These are phyloP conservation scores for Zizania palustris DNA, from an alignment of 202 grass and related monocot genomes.

Conservation along the genomic window DNA sequence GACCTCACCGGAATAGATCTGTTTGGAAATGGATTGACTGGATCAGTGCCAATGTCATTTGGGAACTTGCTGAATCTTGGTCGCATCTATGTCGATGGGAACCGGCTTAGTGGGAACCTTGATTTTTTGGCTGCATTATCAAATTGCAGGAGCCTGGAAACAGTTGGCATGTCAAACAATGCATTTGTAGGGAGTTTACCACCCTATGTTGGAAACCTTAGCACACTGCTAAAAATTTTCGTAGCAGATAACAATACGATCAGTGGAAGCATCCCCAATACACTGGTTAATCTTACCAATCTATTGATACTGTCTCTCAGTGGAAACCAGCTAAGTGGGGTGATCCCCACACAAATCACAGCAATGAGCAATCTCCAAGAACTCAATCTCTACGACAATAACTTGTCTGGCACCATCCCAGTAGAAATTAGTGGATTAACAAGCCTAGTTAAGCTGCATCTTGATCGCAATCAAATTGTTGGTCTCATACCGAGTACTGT, in stretches of 20 bases:
- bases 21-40: constrained; percentile 27
- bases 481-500: constrained; percentile 54
- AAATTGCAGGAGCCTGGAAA: constrained; percentile 44
- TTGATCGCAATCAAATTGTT: constrained; percentile 43
- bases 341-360: constrained; percentile 47
- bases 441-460: constrained; percentile 36
- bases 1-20: constrained; percentile 33
- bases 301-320: constrained; percentile 33
- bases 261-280: constrained; percentile 44
- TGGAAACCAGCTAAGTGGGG: constrained; percentile 50
- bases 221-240: constrained; percentile 26
- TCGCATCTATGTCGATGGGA: constrained; percentile 22
- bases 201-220: constrained; percentile 44
- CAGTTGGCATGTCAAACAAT: constrained; percentile 35
- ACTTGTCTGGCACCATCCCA: constrained; percentile 48
- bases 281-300: constrained; percentile 49
- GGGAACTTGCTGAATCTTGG: constrained; percentile 35
- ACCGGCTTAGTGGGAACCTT: constrained; percentile 50
- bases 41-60: constrained; percentile 46
- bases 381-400: constrained; percentile 48
- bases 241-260: constrained; percentile 41
- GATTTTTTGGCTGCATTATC: constrained; percentile 51
- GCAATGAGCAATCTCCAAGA: constrained; percentile 46
- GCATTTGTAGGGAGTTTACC: constrained; percentile 41
- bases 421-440: constrained; percentile 44